A percentile compares a stretch with the other conserved stretches of the same genome.
These are phyloP conservation scores for Phallus indusiatus DNA, from an alignment of 768 basidiomycete species.

Conservation along the genomic window DNA sequence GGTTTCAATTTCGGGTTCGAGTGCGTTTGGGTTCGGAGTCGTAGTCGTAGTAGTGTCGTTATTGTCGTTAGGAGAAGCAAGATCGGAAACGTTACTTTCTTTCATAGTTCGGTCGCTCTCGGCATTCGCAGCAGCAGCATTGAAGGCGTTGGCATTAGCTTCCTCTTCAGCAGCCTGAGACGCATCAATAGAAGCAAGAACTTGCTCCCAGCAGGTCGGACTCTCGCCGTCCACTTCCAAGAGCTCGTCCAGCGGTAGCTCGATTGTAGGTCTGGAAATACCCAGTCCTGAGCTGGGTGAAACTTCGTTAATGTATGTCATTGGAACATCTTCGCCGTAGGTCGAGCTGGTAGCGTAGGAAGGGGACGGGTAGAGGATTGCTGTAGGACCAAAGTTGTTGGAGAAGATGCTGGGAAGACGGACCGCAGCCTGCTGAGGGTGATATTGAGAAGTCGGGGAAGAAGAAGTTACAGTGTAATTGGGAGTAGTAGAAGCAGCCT, in stretches of 20 bases:
- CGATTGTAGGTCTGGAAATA: constrained; percentile 72
- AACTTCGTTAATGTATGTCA: constrained; percentile 21
- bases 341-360: constrained; percentile 60
- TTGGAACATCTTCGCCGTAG: constrained; percentile 66
- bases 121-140: background rate
- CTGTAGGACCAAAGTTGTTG: constrained; percentile 68
- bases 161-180: constrained; percentile 1
- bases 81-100: background rate
- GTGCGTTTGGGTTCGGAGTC: background rate
- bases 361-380: constrained; percentile 59
- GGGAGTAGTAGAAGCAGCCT: constrained; percentile 12
- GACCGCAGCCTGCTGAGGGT: constrained; percentile 26
- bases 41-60: constrained; percentile 1
- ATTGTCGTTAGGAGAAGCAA: background rate
- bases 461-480: constrained; percentile 18
- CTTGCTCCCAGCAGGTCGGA: constrained; percentile 3
- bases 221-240: constrained; percentile 39
- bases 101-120: background rate
- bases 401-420: constrained; percentile 69
- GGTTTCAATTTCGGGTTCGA: background rate
- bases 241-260: constrained; percentile 78
- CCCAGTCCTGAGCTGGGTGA: constrained; percentile 40
- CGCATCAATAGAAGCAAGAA: constrained; percentile 3
- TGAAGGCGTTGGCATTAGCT: background rate
- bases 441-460: background rate